Base-by-base conservation (phyloP, 257 asterid genomes). In the Petunia secreta region DNA sequence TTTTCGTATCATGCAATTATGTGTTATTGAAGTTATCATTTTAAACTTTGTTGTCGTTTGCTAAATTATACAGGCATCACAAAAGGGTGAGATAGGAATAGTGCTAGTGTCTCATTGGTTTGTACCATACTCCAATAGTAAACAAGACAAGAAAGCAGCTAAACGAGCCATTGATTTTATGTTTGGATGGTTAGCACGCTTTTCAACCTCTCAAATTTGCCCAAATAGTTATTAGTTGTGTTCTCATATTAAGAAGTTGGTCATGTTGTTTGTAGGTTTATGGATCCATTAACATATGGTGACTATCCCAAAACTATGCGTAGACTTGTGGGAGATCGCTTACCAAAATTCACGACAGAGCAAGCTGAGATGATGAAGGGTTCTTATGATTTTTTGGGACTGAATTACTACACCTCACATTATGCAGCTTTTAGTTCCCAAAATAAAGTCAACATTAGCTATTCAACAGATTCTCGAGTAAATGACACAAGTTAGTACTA, bases 281-380 rank as follows among this genome's bases (percentile, higher is more conserved):
- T 84, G 75, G 75, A 77, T 15, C 87, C 87, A 10, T 14, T 84
- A 25, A 77, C 79, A 1, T 68, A n/a, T 53, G 87, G 87, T 2
- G 74, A 77, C 14, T 84, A 84, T 69, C 87, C 87, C 14, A 1
- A 8, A 3, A 8, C 62, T 4, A 82, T 85, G 85, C 64, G 63
- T 1, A 13, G 0, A 2, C 65, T 73, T 3, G 77, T 79, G 3
- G 81, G 87, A 52, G 8, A 60, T 0, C 83, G 87, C 38, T 75
- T 64, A 73, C 87, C 85, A 37, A 79, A 43, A 34, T 84, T 84
- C 16, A 81, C 68, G 1, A 36, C 66, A 0, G 37, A 25, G 8
- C 68, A 81, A 25, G n/a, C 85, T 1, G n/a, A 52, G 9, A 16
- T n/a, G 34, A 8, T 84, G 13, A 79, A 54, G 34, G 79, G 80